These are phyloP conservation scores for Lactuca sativa DNA, from an alignment of 129 eudicot genomes.

Conservation along the genomic window DNA sequence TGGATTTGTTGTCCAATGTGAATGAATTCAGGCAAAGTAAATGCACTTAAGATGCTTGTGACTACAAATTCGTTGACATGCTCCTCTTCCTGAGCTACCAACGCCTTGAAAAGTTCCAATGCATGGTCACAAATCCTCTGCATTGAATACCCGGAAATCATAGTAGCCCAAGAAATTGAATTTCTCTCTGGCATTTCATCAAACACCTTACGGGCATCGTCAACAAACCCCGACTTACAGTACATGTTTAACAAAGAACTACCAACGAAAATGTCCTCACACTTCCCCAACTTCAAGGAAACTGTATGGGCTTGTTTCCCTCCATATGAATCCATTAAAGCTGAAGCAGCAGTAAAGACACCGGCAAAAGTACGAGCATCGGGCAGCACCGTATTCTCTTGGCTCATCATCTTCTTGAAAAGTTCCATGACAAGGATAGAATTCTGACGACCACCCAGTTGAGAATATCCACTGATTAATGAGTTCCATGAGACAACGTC, in stretches of 20 bases:
- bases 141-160: constrained; percentile 81
- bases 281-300: constrained; percentile 41
- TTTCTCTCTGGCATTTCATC: constrained; percentile 83
- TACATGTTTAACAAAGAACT: constrained; percentile 74
- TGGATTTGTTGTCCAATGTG: constrained; percentile 60
- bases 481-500: constrained; percentile 84
- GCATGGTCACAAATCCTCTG: constrained; percentile 54
- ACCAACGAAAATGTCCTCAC: constrained; percentile 66
- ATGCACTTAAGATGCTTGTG: constrained; percentile 73
- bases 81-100: constrained; percentile 43
- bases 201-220: constrained; percentile 72
- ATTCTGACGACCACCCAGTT: constrained; percentile 38
- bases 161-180: constrained; percentile 80
- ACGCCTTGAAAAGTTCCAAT: constrained; percentile 48
- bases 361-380: constrained; percentile 68
- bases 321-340: constrained; percentile 32
- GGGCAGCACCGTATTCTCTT: constrained; percentile 40
- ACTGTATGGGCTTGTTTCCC: constrained; percentile 57
- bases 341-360: constrained; percentile 50
- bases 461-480: constrained; percentile 65
- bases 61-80: constrained; percentile 62
- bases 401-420: constrained; percentile 45
- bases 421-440: constrained; percentile 43
- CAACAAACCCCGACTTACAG: constrained; percentile 57
- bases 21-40: constrained; percentile 46